Base-by-base conservation (phyloP, 768 basidiomycete genomes). In the Kwoniella europaea region DNA sequence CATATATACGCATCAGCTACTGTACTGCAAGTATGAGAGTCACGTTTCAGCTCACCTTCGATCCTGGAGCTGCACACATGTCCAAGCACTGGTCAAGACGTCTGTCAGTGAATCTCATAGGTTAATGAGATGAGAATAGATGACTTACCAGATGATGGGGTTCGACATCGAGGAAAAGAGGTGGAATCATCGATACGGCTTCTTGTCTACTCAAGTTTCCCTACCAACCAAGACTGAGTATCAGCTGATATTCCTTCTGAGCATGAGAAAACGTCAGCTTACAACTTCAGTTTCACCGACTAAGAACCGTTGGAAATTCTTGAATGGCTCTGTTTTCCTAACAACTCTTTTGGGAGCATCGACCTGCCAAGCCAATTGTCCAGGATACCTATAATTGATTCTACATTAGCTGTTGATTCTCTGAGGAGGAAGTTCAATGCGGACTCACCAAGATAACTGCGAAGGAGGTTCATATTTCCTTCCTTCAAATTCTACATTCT, bases 111-210 rank as follows among this genome's bases (percentile, higher is more conserved):
- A 13, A 16, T 16, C 18, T 6, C 66, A 24, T 53, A 29, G 6
- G 13, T 22, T 53, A 24, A 20, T 20, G 20, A 2, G 6, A 58
- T 20, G 41, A 35, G 35, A 1, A 42, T 6, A 18, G 2, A 13
- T 5, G 22, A 78, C 82, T 54, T 10, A 84, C 87, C 62, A 79
- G 90, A 82, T 98, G 96, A 81, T 97, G 91, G 0, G 97, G 93
- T 78, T 92, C 87, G n/a, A 98, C 93, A 66, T 94, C 92, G 43
- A 99, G 88, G 75, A 98, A 90, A 2, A 99, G 88, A 0, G 97
- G 96, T 5, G 97, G 97, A n/a, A 99, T 86, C 97, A 99, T 99
- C 82, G 93, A 96, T 68, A 99, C 97, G 18, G 93, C 94, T 84
- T 99, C 97, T 83, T 98, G 95, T 22, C 97, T 86, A 12, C 94